Conservation (phyloP, 2,329 filamentous ascomycete species). For the Cryphonectria naterciae region DNA sequence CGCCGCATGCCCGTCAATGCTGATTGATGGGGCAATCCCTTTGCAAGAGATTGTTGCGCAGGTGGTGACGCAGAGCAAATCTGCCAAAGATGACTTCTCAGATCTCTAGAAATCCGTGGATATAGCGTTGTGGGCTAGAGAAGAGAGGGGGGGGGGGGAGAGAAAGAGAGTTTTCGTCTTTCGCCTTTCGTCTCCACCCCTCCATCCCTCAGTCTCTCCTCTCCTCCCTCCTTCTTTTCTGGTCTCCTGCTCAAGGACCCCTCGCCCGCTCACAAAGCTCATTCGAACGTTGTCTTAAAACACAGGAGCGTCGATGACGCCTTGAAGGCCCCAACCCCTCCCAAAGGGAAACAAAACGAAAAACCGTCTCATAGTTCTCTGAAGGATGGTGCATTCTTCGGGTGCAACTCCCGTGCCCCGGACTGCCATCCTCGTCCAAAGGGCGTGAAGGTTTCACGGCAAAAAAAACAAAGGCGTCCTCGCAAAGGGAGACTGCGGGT, state of each 20-base stretch:
- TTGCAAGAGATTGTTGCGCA: not conserved
- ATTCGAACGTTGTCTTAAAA: not conserved
- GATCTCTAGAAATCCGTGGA: not conserved
- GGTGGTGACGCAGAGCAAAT: not conserved
- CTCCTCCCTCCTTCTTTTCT: too few species aligned
- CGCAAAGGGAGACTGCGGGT: not conserved
- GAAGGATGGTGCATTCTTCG: not conserved
- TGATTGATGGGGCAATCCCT: not conserved
- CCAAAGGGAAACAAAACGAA: too few species aligned
- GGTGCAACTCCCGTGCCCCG: not conserved
- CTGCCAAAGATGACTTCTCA: not conserved
- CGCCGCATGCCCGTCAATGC: not conserved
- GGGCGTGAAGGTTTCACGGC: not conserved
- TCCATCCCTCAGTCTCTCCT: not conserved
- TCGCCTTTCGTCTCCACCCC: not conserved
- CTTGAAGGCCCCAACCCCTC: too few species aligned
- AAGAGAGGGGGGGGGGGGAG: not conserved
- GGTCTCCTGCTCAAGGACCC: not conserved
- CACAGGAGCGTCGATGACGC: not conserved
- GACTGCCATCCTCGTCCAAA: not conserved
- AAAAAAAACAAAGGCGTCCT: not conserved
- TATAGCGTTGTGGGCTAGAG: not conserved
- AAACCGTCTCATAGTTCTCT: not conserved
- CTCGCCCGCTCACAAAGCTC: not conserved
- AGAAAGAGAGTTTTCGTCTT: not conserved